Conservation (phyloP, 345 rosid genomes). For the rapeseed (Brassica napus) region Da-Ae NC_063434.1:12140501-12141000, state of each 20-base stretch:
- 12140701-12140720: background rate
- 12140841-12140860: background rate
- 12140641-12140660: conserved; percentile 39
- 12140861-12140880: background rate
- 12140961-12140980: background rate
- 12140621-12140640: conserved; percentile 23
- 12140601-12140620: background rate
- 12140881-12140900: background rate
- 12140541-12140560: conserved; percentile 5
- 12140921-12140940: background rate
- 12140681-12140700: conserved; percentile 6
- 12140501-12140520: conserved; percentile 22
- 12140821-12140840: conserved; percentile 1
- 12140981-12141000: background rate
- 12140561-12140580: conserved; percentile 31
- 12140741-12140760: background rate
- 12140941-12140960: background rate
- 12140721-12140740: conserved; percentile 9
- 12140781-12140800: background rate
- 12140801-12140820: background rate
- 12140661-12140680: conserved; percentile 36
- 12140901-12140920: background rate
- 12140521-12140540: conserved; percentile 27
- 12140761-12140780: conserved; percentile 12
- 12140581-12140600: conserved; percentile 10